These are phyloP conservation scores for Phytopythium aichiense DNA, from an alignment of 352 stramenopile species.

Conservation along the genomic window DNA sequence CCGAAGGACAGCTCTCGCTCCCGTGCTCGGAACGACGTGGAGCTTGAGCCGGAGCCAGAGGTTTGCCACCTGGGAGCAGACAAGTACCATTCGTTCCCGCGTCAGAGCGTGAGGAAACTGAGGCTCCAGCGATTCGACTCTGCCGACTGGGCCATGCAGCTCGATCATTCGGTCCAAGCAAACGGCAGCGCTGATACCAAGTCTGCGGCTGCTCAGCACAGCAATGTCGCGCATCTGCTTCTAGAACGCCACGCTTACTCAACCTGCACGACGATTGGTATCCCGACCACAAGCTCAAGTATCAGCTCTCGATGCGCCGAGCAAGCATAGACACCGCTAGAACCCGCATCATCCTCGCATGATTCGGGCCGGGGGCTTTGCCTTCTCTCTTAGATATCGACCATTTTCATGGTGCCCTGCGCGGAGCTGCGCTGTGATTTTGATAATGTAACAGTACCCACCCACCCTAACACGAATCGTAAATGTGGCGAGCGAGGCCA, in stretches of 20 bases:
- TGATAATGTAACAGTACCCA: neutral
- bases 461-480: neutral
- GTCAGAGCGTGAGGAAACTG: slow-evolving; percentile 45
- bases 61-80: neutral
- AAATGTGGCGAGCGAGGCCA: neutral
- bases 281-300: slow-evolving; percentile 19
- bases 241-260: slow-evolving; percentile 58
- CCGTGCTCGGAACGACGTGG: slow-evolving; percentile 18
- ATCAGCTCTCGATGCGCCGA: slow-evolving; percentile 13
- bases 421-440: neutral
- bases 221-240: slow-evolving; percentile 45
- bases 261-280: slow-evolving; percentile 37
- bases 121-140: slow-evolving; percentile 72
- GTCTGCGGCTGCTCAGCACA: slow-evolving; percentile 6
- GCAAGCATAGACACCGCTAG: slow-evolving; percentile 11
- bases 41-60: slow-evolving; percentile 41
- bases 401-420: neutral
- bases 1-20: slow-evolving; percentile 4
- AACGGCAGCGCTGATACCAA: neutral
- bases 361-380: too few relatives aligned
- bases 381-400: neutral
- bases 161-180: slow-evolving; percentile 1
- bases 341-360: neutral
- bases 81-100: slow-evolving; percentile 10
- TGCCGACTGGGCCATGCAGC: slow-evolving; percentile 59